phyloP scores from a whole-genome alignment of 2,329 filamentous ascomycete genomes.

The Teratosphaeriaceae sp. region DNA sequence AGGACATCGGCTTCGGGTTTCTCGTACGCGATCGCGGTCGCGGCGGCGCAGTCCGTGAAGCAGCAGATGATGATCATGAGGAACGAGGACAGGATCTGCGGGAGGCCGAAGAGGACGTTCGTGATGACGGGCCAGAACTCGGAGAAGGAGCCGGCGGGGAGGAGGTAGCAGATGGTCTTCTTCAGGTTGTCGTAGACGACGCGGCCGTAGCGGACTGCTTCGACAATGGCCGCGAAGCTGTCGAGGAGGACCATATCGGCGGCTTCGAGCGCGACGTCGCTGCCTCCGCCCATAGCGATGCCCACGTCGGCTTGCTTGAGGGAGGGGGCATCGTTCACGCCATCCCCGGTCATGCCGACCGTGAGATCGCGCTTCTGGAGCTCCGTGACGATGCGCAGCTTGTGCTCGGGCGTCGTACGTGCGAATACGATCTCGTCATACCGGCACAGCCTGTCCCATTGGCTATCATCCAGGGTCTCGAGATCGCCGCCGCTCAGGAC shows the following conservation, averaged over 20 bases:
- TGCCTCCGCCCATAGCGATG: slow-evolving; percentile 39
- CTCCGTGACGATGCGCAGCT: slow-evolving; percentile 42
- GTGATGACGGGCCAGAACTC: slow-evolving; percentile 73
- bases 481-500: slow-evolving; percentile 38
- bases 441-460: slow-evolving; percentile 36
- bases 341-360: slow-evolving; percentile 39
- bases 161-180: slow-evolving; percentile 68
- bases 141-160: slow-evolving; percentile 66
- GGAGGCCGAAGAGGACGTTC: slow-evolving; percentile 64
- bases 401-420: slow-evolving; percentile 41
- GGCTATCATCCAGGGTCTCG: slow-evolving; percentile 40
- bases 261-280: slow-evolving; percentile 39
- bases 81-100: slow-evolving; percentile 66
- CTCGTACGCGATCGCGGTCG: slow-evolving; percentile 69
- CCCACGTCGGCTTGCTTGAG: slow-evolving; percentile 41
- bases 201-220: slow-evolving; percentile 39
- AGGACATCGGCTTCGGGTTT: slow-evolving; percentile 70
- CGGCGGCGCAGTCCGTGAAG: slow-evolving; percentile 70
- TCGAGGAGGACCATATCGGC: slow-evolving; percentile 41
- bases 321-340: slow-evolving; percentile 40
- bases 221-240: slow-evolving; percentile 40
- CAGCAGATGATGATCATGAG: slow-evolving; percentile 58
- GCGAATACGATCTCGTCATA: slow-evolving; percentile 38
- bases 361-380: slow-evolving; percentile 46
- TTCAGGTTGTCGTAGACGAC: slow-evolving; percentile 44